Base-by-base conservation (phyloP, 495 filamentous ascomycete species). In the Bacidia gigantensis region DNA sequence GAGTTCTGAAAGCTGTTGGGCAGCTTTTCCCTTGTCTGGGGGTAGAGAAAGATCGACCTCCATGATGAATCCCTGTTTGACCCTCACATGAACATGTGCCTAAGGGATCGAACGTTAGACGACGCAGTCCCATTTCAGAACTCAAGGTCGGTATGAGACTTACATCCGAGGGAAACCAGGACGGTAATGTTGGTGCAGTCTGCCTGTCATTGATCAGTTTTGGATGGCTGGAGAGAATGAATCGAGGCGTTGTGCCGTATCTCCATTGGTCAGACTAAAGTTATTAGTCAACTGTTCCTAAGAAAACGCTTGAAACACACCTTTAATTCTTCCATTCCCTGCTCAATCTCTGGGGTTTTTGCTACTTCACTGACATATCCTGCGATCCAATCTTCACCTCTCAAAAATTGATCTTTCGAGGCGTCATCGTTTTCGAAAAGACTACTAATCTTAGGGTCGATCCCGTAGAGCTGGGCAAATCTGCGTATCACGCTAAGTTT, bases 231-330 rank as follows among this genome's bases (percentile, higher is more conserved):
- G 77, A 80, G 44, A 94, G 82, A 22, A 77, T 83, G 62, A 96
- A 95, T 58, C 82, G 78, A 0, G 89, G 89, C 18, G 89, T 95
- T 64, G 94, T 86, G 2, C 73, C 75, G 63, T 81, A 93, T 57
- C 83, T 82, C 86, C 87, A 94, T 11, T 83, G 80, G 3, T 67
- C 60, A 0, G 84, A 87, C 78, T 86, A 43, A 26, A 18, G 32
- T 59, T 14, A 38, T 56, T 23, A 53, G 56, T 41, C 50, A 44
- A 47, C 52, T 22, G 42, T 44, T 55, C 41, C 9, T 29, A 3
- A 1, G 43, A 11, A n/a, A 43, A 14, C 29, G 26, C 24, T n/a
- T 3, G 2, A 22, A 3, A 20, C 63, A 62, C 49, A 79, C 79
- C 68, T 64, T 70, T 35, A 93, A 58, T 67, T 89, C 84, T 3